phyloP scores from a whole-genome alignment of 345 rosid species.

The Murraya koenigii region DNA sequence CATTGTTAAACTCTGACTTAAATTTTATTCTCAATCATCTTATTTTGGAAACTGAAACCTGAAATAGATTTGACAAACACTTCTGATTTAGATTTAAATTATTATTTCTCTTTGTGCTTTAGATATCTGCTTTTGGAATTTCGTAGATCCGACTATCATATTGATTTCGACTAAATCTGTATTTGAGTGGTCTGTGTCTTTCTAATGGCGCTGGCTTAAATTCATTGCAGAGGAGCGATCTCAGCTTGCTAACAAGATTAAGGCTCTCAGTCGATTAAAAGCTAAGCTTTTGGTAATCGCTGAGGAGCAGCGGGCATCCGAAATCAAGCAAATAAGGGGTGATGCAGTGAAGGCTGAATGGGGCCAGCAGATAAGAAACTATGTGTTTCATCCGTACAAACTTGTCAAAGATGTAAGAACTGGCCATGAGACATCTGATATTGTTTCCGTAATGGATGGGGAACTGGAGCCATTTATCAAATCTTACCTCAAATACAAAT shows the following conservation, averaged over 20 bases:
- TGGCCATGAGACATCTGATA: slow-evolving; percentile 73
- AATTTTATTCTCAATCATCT: too few species aligned
- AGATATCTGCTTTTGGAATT: neutral
- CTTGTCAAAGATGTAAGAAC: slow-evolving; percentile 90
- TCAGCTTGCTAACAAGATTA: slow-evolving; percentile 82
- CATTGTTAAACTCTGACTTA: too few species aligned
- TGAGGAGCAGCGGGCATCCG: slow-evolving; percentile 85
- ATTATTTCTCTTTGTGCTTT: neutral
- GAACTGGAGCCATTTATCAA: slow-evolving; percentile 83
- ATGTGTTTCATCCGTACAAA: slow-evolving; percentile 96
- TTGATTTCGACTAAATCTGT: neutral
- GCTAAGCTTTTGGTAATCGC: slow-evolving; percentile 89
- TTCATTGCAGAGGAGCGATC: slow-evolving; percentile 75
- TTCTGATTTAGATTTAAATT: neutral
- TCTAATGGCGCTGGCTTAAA: neutral
- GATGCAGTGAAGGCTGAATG: slow-evolving; percentile 95
- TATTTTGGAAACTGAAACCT: too few species aligned
- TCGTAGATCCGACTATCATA: neutral
- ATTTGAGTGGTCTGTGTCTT: neutral
- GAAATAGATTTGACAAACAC: too few species aligned
- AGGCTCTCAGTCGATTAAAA: slow-evolving; percentile 77
- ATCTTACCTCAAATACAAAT: slow-evolving; percentile 88
- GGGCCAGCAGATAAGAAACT: slow-evolving; percentile 95
- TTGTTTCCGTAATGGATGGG: slow-evolving; percentile 91
- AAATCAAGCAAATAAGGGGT: slow-evolving; percentile 90